phyloP scores from a whole-genome alignment of 108 stramenopile genomes.

The Asterionellopsis glacialis region DNA sequence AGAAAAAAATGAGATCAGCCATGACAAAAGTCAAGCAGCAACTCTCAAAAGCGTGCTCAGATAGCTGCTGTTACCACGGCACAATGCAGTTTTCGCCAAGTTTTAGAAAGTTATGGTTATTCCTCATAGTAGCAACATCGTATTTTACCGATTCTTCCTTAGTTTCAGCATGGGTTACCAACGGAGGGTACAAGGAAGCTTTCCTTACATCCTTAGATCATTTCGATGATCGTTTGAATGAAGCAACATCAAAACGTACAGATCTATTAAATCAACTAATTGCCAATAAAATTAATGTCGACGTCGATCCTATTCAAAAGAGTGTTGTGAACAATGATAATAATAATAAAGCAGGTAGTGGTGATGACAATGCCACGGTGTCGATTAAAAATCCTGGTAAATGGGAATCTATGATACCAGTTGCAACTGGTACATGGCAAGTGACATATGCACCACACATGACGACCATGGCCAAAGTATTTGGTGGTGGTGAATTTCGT shows the following conservation, averaged over 20 bases:
- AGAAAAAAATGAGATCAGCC: no score
- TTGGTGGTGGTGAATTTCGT: conserved; percentile 22
- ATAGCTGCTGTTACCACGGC: no score
- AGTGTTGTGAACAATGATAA: neutral
- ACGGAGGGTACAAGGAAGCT: no score
- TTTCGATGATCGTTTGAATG: conserved; percentile 27
- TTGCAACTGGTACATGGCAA: conserved; percentile 61
- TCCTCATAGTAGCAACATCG: no score
- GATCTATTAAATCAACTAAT: conserved; percentile 31
- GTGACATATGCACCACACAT: conserved; percentile 76
- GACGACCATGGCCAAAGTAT: conserved; percentile 31
- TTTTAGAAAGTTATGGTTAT: no score
- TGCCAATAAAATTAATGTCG: conserved; percentile 11
- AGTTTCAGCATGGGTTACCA: no score
- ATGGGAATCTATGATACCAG: conserved; percentile 25
- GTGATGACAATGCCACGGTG: neutral
- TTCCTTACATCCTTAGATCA: neutral
- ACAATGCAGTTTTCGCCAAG: no score
- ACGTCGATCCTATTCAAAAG: neutral
- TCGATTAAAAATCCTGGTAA: conserved; percentile 40
- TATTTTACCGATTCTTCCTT: no score
- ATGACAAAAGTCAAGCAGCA: no score
- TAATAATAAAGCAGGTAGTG: no score
- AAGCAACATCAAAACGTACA: conserved; percentile 25
- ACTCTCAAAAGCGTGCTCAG: no score